Base-by-base conservation (phyloP, 2,329 filamentous ascomycete genomes). In the Orbilia quercus region DNA sequence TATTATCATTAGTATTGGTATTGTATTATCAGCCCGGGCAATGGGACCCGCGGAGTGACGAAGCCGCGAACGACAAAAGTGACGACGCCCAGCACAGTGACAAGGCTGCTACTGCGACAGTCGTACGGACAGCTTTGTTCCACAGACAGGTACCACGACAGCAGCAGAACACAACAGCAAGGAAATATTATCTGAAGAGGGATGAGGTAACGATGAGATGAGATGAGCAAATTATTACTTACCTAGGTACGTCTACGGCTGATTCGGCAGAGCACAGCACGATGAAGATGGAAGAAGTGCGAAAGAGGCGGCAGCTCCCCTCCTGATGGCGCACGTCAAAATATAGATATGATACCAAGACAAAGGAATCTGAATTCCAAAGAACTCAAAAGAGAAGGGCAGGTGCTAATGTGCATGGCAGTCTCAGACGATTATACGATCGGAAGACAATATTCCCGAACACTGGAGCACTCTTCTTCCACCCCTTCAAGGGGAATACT, bases 301-400 rank as follows among this genome's bases (percentile, higher is more conserved):
- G 40, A 44, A 53, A 20, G 58, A 59, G 44, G n/a, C n/a, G n/a
- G n/a, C 16, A 20, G 36, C 45, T 51, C 53, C 51, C 53, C 53
- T 57, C 53, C 18, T 51, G 45, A 59, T 31, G 63, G 63, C 63
- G 63, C 63, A 67, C 34, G 63, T 67, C 45, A 59, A 67, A 67
- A 53, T 48, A 67, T 67, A 57, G 63, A 58, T 55, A 28, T 36
- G 25, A 7, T 7, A 38, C 3, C 9, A 22, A 7, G 31, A 7
- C n/a, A 23, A 34, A 42, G 51, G 53, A 25, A 25, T 20, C n/a
- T n/a, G n/a, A n/a, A n/a, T n/a, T n/a, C n/a, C n/a, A n/a, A n/a
- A n/a, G n/a, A n/a, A n/a, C 45, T 57, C 22, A 18, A 34, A n/a
- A n/a, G n/a, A 45, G 38, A 31, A 44, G 36, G 53, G 50, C 48